A percentile compares a stretch with the other conserved stretches of the same genome.
Conservation (phyloP, 2,329 filamentous ascomycete genomes). For the Colletotrichum theobromicola region DNA sequence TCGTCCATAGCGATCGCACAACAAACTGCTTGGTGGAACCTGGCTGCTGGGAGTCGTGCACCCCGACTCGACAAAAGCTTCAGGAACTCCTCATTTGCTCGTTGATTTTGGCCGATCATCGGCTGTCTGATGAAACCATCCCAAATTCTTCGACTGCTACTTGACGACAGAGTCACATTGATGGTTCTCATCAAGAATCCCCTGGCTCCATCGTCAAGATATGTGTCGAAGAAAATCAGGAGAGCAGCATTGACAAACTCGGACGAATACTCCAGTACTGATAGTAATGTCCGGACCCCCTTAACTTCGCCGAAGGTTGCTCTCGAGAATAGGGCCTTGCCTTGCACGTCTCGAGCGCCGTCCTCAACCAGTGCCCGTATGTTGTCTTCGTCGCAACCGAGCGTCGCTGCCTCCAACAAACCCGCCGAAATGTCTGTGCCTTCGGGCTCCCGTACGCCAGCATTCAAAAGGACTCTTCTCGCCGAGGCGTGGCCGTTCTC, state of each 20-base stretch:
- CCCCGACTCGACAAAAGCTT: neutral
- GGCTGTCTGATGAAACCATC: neutral
- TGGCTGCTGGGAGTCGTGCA: neutral
- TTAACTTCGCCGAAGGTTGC: neutral
- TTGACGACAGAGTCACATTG: neutral
- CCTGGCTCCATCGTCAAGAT: neutral
- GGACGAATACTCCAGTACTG: neutral
- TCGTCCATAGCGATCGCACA: constrained; percentile 1
- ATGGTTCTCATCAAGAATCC: neutral
- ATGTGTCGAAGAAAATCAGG: neutral
- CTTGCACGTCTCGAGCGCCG: neutral
- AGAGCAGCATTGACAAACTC: neutral
- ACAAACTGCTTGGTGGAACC: neutral
- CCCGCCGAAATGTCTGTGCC: neutral
- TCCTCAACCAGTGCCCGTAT: neutral
- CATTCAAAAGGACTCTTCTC: neutral
- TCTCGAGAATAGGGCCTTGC: neutral
- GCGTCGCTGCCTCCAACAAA: neutral
- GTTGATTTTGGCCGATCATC: neutral
- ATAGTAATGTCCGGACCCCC: neutral
- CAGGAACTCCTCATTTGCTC: neutral
- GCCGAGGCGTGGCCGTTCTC: neutral
- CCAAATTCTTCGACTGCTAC: neutral
- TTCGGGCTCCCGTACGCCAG: neutral
- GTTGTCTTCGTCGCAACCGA: neutral